phyloP scores from a whole-genome alignment of 2,329 filamentous ascomycete genomes.

The Diplodia sapinea region DNA sequence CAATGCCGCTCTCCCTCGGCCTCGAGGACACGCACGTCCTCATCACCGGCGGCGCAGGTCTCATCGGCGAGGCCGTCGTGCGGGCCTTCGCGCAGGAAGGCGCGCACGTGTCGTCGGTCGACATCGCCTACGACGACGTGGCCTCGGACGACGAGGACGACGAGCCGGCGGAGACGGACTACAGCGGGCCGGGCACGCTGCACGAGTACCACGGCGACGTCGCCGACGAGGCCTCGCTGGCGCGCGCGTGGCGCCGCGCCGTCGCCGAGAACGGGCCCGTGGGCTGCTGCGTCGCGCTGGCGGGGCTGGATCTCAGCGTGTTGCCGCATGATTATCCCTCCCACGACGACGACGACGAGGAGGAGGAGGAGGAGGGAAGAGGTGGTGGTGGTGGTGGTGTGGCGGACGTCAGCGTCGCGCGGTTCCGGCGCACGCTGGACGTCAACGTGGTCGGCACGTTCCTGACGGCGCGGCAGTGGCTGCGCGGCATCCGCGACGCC shows the following conservation, averaged over 20 bases:
- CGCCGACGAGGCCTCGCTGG: slow-evolving; percentile 43
- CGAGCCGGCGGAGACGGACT: neutral
- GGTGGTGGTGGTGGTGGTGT: slow-evolving; percentile 37
- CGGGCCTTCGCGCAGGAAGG: slow-evolving; percentile 48
- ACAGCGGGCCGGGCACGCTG: slow-evolving; percentile 28
- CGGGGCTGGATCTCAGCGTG: slow-evolving; percentile 52
- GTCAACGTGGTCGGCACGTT: slow-evolving; percentile 50
- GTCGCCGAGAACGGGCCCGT: slow-evolving; percentile 45
- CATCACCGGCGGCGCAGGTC: slow-evolving; percentile 57
- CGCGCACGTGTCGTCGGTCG: slow-evolving; percentile 49
- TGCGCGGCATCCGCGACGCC: slow-evolving; percentile 43
- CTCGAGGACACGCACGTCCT: slow-evolving; percentile 46
- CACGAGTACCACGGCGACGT: slow-evolving; percentile 43
- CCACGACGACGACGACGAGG: neutral
- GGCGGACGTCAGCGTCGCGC: slow-evolving; percentile 49
- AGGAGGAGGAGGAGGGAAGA: neutral
- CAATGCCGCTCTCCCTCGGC: slow-evolving; percentile 40
- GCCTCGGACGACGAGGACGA: neutral
- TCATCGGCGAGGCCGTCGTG: slow-evolving; percentile 52
- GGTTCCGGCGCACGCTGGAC: slow-evolving; percentile 50
- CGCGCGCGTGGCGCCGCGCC: slow-evolving; percentile 46
- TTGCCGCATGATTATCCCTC: slow-evolving; percentile 42
- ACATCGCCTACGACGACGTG: slow-evolving; percentile 36
- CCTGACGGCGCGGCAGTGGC: slow-evolving; percentile 52
- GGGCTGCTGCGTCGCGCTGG: slow-evolving; percentile 52